Evolutionary conservation across 1,284 basidiomycete genomes (phyloP), one percentile per base, ranked within the genome.

Genomic region (Agroathelia rolfsii): DNA sequence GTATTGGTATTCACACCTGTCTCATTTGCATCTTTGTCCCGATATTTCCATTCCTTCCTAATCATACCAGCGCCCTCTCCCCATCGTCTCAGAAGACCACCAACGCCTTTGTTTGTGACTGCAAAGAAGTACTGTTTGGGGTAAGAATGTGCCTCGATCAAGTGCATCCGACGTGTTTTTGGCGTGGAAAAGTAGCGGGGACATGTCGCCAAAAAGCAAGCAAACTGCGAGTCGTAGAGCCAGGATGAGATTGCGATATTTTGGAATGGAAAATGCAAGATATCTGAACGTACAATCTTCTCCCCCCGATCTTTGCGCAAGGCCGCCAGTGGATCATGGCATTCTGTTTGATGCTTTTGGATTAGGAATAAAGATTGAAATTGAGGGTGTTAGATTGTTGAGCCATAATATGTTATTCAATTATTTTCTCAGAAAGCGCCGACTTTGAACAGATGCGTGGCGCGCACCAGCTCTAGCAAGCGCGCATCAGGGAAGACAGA

Each of bases 111-210:
- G 53, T 89, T 87, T 6, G 84, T 88, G 26, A 93, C 78, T 14
- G 77, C 72, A 52, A 92, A 93, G 56, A 86, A 92, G 55, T 79
- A 93, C 45, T 88, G 71, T 51, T 81, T 79, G 1, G 89, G 89
- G 48, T 82, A 94, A 25, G 66, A 68, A 48, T 94, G 89, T 12
- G 66, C 72, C 47, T 79, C 67, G 33, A 93, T 85, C 28, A 93
- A 67, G 58, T 93, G 89, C 28, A 84, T 60, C 10, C 89, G 63
- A 7, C 89, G 70, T 10, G 69, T 61, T 56, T 88, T 89, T 2
- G 89, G 89, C 0, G 72, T 79, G 5, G 57, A 49, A 50, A 90
- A 93, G n/a, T 61, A 46, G 24, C 70, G 67, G 2, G 57, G 43
- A 50, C 89, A 93, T 4, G 72, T 59, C 10, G 64, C 55, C 24